Percentiles rank a stretch among this genome's conserved stretches.
Conservation (phyloP, 495 filamentous ascomycete genomes). For the Parmelia sp. region DNA sequence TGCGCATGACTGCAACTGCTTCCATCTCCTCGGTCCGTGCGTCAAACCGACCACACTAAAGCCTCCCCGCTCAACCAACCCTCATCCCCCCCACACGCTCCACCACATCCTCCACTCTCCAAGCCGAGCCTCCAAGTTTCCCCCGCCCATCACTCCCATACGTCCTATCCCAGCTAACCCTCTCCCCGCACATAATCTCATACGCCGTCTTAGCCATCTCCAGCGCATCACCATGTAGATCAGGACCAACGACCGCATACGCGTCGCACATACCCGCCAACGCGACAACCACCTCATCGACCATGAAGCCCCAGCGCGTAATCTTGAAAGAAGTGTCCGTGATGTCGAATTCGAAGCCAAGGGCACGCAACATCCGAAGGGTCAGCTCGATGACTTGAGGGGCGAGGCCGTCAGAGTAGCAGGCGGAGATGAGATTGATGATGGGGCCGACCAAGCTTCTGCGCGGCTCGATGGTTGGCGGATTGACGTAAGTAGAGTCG, state of each 20-base stretch:
- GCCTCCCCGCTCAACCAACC: slow-evolving; percentile 4
- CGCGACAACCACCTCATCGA: slow-evolving; percentile 14
- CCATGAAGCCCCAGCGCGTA: slow-evolving; percentile 14
- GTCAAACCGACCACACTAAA: no score
- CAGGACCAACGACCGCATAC: not conserved
- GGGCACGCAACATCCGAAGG: not conserved
- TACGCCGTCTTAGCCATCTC: slow-evolving; percentile 14
- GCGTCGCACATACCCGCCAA: slow-evolving; percentile 13
- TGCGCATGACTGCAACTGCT: no score
- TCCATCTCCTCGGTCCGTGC: no score
- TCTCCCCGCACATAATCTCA: slow-evolving; percentile 18
- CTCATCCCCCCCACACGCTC: not conserved
- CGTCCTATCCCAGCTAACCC: slow-evolving; percentile 2
- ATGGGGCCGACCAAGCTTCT: slow-evolving; percentile 8
- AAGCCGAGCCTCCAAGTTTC: not conserved
- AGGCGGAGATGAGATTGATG: slow-evolving; percentile 9
- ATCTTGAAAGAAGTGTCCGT: not conserved
- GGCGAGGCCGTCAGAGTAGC: not conserved
- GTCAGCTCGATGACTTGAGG: slow-evolving; percentile 4
- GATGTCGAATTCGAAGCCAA: slow-evolving; percentile 14
- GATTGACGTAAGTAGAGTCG: slow-evolving; percentile 2
- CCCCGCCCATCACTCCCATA: not conserved
- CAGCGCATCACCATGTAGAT: slow-evolving; percentile 1
- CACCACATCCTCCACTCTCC: not conserved
- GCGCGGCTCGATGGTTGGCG: slow-evolving; percentile 3